These are phyloP conservation scores for Tilletia indica DNA, from an alignment of 1,284 basidiomycete genomes.

Conservation along the genomic window DNA sequence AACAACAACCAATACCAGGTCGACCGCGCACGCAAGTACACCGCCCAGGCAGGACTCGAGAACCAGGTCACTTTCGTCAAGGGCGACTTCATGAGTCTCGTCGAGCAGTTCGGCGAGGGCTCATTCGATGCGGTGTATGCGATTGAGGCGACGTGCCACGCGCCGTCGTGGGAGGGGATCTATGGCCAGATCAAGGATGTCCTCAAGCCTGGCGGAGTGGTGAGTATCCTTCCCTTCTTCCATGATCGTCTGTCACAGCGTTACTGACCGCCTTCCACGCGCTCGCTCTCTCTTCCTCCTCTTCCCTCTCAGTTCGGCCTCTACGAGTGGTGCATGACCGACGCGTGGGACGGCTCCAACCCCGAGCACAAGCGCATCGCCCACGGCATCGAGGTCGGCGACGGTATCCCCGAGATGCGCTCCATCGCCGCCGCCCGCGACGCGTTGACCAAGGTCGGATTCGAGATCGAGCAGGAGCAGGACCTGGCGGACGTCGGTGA, in stretches of 20 bases:
- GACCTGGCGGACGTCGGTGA: constrained; percentile 85
- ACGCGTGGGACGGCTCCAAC: constrained; percentile 81
- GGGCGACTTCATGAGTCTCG: constrained; percentile 89
- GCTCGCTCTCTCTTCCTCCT: constrained; percentile 13
- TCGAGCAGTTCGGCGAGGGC: constrained; percentile 87
- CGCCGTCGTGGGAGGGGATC: constrained; percentile 90
- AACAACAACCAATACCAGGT: constrained; percentile 99
- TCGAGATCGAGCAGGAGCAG: constrained; percentile 85
- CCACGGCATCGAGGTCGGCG: constrained; percentile 74
- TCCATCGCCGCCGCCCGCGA: constrained; percentile 70
- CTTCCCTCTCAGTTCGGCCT: constrained; percentile 74
- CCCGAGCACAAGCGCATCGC: constrained; percentile 87
- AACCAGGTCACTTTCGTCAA: constrained; percentile 63
- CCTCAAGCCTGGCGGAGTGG: constrained; percentile 91
- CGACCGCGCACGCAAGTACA: constrained; percentile 78
- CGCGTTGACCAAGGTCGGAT: constrained; percentile 81
- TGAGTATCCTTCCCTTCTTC: constrained; percentile 61
- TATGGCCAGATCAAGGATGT: constrained; percentile 92
- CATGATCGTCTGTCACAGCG: too few species aligned
- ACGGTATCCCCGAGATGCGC: constrained; percentile 98
- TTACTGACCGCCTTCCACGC: too few species aligned
- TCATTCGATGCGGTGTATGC: constrained; percentile 97
- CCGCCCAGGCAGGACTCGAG: constrained; percentile 73
- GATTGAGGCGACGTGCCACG: constrained; percentile 96
- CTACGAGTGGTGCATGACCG: constrained; percentile 99